Base-by-base conservation (phyloP, 257 asterid genomes). In the Euphrasia confusa region DNA sequence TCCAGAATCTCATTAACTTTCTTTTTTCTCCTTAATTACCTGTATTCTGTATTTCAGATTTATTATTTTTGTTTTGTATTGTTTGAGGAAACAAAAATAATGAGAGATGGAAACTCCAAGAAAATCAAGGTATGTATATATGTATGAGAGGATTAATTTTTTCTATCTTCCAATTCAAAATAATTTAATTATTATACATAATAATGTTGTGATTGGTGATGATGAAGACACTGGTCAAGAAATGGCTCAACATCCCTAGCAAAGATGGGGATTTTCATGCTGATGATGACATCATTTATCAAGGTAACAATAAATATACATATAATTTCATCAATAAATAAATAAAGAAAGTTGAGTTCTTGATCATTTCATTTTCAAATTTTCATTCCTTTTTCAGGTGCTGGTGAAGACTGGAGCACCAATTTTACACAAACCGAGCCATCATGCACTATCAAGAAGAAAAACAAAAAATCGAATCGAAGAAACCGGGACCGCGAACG, bases 211-310 rank as follows among this genome's bases (percentile, higher is more conserved):
- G 24, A 21, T 58, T 15, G 77, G 77, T 73, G 49, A 69, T 78
- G 75, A 65, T 50, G 85, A 89, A 86, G 78, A 75, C 87, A 26
- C 79, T 89, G 55, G 91, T 89, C 58, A 86, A 89, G 81, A 89
- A 89, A 83, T 86, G 88, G 97, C 79, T 89, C 78, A 84, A 89
- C 14, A 65, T 81, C 74, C 85, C 73, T 81, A 73, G 69, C 78
- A 86, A 80, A 67, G 77, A 80, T 32, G 90, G 75, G 60, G 91
- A 84, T 67, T 89, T 82, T 72, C 95, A 86, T 73, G 94, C 94
- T 47, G 95, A 84, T 74, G 95, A 84, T 74, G 86, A 77, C 72
- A 66, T 81, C 68, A 74, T 78, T 52, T 66, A 44, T 64, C 72
- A 72, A 83, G 94, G 95, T 83, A 30, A 30, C 33, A 30, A 30